Evolutionary conservation across 495 filamentous ascomycete genomes (phyloP).

Genomic region (Aspergillus ostianus): DNA sequence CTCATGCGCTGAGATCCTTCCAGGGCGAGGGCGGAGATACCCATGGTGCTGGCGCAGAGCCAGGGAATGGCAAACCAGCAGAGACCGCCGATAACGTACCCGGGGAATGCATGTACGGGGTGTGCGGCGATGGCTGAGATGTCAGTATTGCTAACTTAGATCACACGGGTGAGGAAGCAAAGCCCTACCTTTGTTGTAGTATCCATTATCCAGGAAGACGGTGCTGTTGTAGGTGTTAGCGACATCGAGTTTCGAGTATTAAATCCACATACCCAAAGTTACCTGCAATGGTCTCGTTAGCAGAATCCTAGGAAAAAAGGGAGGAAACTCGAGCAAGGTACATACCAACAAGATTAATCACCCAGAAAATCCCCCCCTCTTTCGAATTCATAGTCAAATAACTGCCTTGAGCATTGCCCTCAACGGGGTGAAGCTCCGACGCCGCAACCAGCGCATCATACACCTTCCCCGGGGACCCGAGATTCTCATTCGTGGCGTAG

Average conservation of each 20-base stretch:
- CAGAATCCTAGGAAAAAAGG: neutral
- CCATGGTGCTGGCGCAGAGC: constrained; percentile 91
- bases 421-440: constrained; percentile 69
- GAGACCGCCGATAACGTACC: constrained; percentile 87
- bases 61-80: constrained; percentile 97
- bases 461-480: constrained; percentile 78
- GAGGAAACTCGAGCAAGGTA: constrained; percentile 38
- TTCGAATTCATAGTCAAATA: constrained; percentile 89
- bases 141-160: constrained; percentile 3
- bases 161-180: neutral
- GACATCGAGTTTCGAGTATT: neutral
- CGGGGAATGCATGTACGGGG: constrained; percentile 84
- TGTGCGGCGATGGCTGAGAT: constrained; percentile 77
- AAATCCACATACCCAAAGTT: constrained; percentile 33
- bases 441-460: constrained; percentile 78
- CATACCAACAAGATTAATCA: constrained; percentile 90
- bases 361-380: constrained; percentile 91
- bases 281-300: constrained; percentile 16
- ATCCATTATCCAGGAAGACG: constrained; percentile 77
- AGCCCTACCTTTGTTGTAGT: constrained; percentile 73
- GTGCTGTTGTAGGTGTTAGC: constrained; percentile 45
- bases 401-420: constrained; percentile 79
- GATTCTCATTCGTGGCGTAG: constrained; percentile 69
- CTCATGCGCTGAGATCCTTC: constrained; percentile 72
- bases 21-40: constrained; percentile 80